Conservation (phyloP, 2,329 filamentous ascomycete genomes). For the Xylariaceae sp. region DNA sequence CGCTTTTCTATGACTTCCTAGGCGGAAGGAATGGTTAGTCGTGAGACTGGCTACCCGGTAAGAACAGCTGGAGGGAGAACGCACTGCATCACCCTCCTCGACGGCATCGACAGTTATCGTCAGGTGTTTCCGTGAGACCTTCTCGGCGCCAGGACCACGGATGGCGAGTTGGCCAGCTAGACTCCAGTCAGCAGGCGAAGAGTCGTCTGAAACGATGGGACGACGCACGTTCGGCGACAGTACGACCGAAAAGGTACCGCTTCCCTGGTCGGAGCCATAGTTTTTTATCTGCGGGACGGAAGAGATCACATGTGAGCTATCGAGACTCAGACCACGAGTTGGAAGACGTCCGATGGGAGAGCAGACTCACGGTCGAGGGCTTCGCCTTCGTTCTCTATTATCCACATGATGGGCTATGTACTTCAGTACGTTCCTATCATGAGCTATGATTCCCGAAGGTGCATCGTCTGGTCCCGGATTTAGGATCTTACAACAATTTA, state of each 20-base stretch:
- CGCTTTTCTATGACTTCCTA: slow-evolving; percentile 59
- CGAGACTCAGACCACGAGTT: background rate
- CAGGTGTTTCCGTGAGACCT: slow-evolving; percentile 84
- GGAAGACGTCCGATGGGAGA: slow-evolving; percentile 1
- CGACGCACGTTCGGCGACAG: slow-evolving; percentile 56
- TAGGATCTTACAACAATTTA: background rate
- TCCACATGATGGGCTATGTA: slow-evolving; percentile 43
- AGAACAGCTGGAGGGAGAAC: slow-evolving; percentile 23
- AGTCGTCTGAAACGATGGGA: background rate
- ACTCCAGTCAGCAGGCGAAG: slow-evolving; percentile 5
- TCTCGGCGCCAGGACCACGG: slow-evolving; percentile 55
- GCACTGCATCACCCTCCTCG: slow-evolving; percentile 60
- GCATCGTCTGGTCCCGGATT: background rate
- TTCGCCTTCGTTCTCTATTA: slow-evolving; percentile 48
- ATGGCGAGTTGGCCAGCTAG: slow-evolving; percentile 64
- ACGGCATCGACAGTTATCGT: slow-evolving; percentile 67
- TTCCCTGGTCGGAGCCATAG: slow-evolving; percentile 84
- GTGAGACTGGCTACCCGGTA: background rate
- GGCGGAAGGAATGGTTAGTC: slow-evolving; percentile 5
- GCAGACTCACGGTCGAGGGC: slow-evolving; percentile 40
- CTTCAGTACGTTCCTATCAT: background rate
- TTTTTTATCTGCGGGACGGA: slow-evolving; percentile 54
- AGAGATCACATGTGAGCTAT: slow-evolving; percentile 17
- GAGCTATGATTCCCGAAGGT: background rate
- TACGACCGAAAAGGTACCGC: slow-evolving; percentile 79